These are phyloP conservation scores for Mortierella sp. DNA, from an alignment of 371 early-diverging fungal species.

Conservation along the genomic window DNA sequence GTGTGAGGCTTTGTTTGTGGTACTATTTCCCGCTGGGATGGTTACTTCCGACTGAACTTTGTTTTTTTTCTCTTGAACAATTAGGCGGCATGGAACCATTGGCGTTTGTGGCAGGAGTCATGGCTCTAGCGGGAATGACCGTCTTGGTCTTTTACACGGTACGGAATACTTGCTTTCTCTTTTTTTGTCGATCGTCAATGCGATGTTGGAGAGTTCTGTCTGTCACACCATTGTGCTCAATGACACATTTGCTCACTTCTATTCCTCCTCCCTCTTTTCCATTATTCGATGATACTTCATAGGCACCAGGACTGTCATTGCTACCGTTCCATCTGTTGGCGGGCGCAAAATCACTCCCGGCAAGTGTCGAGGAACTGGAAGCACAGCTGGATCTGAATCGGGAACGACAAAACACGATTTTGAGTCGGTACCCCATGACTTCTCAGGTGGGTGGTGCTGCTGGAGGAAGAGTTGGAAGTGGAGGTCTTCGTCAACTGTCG, in stretches of 20 bases:
- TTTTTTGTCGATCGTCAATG: conserved; percentile 4
- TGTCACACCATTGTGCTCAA: not conserved
- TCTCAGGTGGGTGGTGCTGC: too few relatives aligned
- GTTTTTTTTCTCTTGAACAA: not conserved
- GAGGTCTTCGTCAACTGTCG: conserved; percentile 31
- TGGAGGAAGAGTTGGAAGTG: conserved; percentile 6
- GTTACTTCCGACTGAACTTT: not conserved
- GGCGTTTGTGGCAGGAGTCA: conserved; percentile 25
- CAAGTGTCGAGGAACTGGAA: conserved; percentile 12
- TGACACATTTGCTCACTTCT: not conserved
- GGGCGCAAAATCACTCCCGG: conserved; percentile 23
- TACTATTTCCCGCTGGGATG: not conserved
- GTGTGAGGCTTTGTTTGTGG: not conserved
- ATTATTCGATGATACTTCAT: not conserved
- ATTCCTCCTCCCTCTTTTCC: not conserved
- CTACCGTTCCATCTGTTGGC: conserved; percentile 36
- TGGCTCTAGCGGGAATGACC: conserved; percentile 24
- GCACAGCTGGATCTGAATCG: conserved; percentile 23
- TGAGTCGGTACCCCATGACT: conserved; percentile 31
- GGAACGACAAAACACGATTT: conserved; percentile 26
- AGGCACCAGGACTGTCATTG: conserved; percentile 46
- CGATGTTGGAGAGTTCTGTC: not conserved
- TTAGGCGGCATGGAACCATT: conserved; percentile 20
- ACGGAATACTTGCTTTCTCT: not conserved
- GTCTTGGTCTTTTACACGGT: conserved; percentile 39